Conservation (phyloP, 2,329 filamentous ascomycete species). For the Penicillium sp. region DNA sequence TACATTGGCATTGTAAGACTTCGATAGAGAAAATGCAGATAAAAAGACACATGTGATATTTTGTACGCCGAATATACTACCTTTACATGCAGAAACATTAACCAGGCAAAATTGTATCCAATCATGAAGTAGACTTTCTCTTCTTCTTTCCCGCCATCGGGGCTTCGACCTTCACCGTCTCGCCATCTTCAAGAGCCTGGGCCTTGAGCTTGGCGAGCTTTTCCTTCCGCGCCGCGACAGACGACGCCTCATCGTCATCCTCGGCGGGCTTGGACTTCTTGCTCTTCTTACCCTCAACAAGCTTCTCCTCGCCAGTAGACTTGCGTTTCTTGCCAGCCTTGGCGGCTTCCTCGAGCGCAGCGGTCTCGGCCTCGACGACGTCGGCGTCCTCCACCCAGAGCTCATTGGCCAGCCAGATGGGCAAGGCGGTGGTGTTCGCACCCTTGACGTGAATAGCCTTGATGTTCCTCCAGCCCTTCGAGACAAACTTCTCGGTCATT, state of each 20-base stretch:
- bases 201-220: slow-evolving; percentile 56
- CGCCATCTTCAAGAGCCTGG: slow-evolving; percentile 50
- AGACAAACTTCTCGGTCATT: slow-evolving; percentile 77
- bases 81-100: slow-evolving; percentile 38
- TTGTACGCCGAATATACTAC: slow-evolving; percentile 37
- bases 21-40: slow-evolving; percentile 11
- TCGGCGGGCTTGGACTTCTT: slow-evolving; percentile 46
- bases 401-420: slow-evolving; percentile 93
- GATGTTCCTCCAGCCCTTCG: slow-evolving; percentile 86
- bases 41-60: slow-evolving; percentile 38
- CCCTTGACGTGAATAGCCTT: slow-evolving; percentile 88
- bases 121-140: slow-evolving; percentile 45
- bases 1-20: no score
- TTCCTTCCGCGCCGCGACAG: slow-evolving; percentile 47
- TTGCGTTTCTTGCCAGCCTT: slow-evolving; percentile 62
- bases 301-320: slow-evolving; percentile 38
- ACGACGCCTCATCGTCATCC: slow-evolving; percentile 42
- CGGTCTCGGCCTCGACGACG: slow-evolving; percentile 59
- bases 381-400: slow-evolving; percentile 82
- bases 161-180: slow-evolving; percentile 29
- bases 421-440: slow-evolving; percentile 81
- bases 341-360: slow-evolving; percentile 37
- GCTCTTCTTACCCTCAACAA: slow-evolving; percentile 41
- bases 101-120: slow-evolving; percentile 24
- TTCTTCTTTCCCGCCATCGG: slow-evolving; percentile 41